Evolutionary conservation across 1,284 basidiomycete species (phyloP).

Genomic region (Cryptococcus floricola): DNA sequence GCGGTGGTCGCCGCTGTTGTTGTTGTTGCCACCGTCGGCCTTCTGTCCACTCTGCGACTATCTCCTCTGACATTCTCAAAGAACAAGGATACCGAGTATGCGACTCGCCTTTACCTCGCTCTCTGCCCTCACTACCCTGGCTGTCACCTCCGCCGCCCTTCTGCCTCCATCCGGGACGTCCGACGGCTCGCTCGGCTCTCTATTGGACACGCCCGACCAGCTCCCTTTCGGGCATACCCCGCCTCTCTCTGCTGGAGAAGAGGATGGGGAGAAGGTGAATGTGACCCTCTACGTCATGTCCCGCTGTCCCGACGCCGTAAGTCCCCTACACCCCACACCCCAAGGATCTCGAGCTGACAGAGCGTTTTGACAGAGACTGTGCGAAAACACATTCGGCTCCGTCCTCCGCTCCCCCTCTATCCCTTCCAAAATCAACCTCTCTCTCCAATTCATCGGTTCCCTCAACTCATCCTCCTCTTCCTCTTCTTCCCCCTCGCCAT

Average conservation of each 20-base stretch:
- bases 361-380: constrained; percentile 44
- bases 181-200: too few relatives aligned
- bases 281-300: constrained; percentile 48
- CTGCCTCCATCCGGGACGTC: too few relatives aligned
- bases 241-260: neutral
- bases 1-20: too few relatives aligned
- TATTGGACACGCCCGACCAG: too few relatives aligned
- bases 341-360: neutral
- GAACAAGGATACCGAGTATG: too few relatives aligned
- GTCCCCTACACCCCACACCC: constrained; percentile 8
- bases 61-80: too few relatives aligned
- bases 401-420: constrained; percentile 60
- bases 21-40: too few relatives aligned
- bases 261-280: constrained; percentile 26
- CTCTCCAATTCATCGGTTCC: constrained; percentile 70
- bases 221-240: too few relatives aligned
- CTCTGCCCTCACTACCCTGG: too few relatives aligned
- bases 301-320: constrained; percentile 48
- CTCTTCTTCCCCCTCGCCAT: constrained; percentile 47
- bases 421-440: constrained; percentile 62
- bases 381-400: constrained; percentile 69
- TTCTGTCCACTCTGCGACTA: too few relatives aligned
- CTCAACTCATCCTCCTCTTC: constrained; percentile 58
- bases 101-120: too few relatives aligned
- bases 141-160: too few relatives aligned